Base-by-base conservation (phyloP, 2,329 filamentous ascomycete genomes). In the Nemania diffusa region DNA sequence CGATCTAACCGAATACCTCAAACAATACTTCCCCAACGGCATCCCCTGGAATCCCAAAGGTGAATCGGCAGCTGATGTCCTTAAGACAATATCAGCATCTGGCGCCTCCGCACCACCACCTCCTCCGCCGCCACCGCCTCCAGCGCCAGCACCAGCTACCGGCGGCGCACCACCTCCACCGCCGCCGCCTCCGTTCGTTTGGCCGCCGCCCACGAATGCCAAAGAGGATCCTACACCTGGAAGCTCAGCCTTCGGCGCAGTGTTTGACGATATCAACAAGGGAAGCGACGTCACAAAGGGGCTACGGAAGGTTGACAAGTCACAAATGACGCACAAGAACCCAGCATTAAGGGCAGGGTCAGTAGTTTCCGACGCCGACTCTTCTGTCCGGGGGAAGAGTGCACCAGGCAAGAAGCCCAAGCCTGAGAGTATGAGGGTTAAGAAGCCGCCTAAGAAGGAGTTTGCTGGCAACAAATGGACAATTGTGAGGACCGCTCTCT, bases 281-380 rank as follows among this genome's bases (percentile, higher is more conserved):
- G 96, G 96, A 64, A 89, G 92, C 67, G 85, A 88, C n/a, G 92
- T 99, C 67, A 99, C 96, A 3, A 90, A 92, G 72, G 90, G 92
- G 34, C 85, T 99, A 40, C 91, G 92, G 72, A 99, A 97, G 84
- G 96, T 99, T 57, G 95, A 97, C 82, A 91, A 91, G 77, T 96
- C 92, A 61, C 87, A 98, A 80, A 97, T 97, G 95, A 99, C 96
- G 67, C 96, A 99, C 82, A 98, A 98, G 84, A 99, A 99, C 81
- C 96, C 96, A 15, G 88, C 90, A 9, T 84, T 99, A 65, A 90
- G 96, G 69, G 87, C 92, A 26, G 84, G 84, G 68, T 91, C 92
- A 13, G 86, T 88, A 1, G 92, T 95, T 2, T 85, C 92, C 29
- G 87, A 72, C n/a, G 37, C 84, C 67, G 83, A 84, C 46, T 79